Percentiles rank a stretch among this genome's conserved stretches.
phyloP scores from a whole-genome alignment of 1,284 basidiomycete species.

The Cystobasidium slooffiae region DNA sequence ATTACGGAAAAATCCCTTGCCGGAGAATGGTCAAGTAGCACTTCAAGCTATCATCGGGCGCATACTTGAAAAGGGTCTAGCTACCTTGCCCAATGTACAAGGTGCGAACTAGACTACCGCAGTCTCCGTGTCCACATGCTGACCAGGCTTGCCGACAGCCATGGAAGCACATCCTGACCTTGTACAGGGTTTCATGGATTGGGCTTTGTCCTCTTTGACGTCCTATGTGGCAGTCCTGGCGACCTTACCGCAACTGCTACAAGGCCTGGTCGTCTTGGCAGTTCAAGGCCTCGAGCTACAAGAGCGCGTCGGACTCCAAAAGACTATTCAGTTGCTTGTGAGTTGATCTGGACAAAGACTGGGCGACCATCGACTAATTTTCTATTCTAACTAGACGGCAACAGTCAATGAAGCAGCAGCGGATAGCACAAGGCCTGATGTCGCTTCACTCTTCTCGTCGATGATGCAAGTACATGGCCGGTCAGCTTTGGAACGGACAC shows the following conservation, averaged over 20 bases:
- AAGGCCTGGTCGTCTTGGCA: slow-evolving; percentile 47
- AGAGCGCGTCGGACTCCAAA: slow-evolving; percentile 51
- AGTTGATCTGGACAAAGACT: not conserved
- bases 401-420: slow-evolving; percentile 49
- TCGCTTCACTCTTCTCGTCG: slow-evolving; percentile 33
- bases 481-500: slow-evolving; percentile 44
- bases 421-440: slow-evolving; percentile 37
- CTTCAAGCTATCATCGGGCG: slow-evolving; percentile 40
- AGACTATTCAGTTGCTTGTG: slow-evolving; percentile 49
- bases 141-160: slow-evolving; percentile 36
- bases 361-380: not conserved
- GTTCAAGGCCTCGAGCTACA: slow-evolving; percentile 49
- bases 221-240: slow-evolving; percentile 38
- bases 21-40: slow-evolving; percentile 3
- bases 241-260: slow-evolving; percentile 45
- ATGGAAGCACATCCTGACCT: slow-evolving; percentile 53
- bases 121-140: not conserved
- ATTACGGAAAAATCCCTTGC: slow-evolving; percentile 38
- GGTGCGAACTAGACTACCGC: not conserved
- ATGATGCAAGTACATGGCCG: slow-evolving; percentile 39
- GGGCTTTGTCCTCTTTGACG: slow-evolving; percentile 37
- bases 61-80: slow-evolving; percentile 31
- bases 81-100: not conserved
- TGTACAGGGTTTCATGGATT: slow-evolving; percentile 52
- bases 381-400: slow-evolving; percentile 43